Conservation (phyloP, 164 flowering plant genomes). For the Chimonanthus salicifolius region DNA sequence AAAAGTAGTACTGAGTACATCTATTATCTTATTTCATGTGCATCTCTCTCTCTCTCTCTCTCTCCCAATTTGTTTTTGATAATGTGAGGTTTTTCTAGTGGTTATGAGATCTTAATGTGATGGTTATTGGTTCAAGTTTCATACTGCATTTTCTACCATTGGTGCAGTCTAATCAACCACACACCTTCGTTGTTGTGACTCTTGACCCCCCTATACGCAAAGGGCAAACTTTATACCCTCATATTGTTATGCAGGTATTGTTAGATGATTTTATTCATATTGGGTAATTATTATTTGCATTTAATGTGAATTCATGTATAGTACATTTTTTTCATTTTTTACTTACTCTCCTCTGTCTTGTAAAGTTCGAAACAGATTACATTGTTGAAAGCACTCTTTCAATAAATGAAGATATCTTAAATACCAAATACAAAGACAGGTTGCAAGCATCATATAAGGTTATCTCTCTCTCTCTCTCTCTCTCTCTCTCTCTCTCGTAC, state of each 20-base stretch:
- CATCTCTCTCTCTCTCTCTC: not conserved
- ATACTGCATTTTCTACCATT: constrained; percentile 8
- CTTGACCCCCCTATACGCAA: constrained; percentile 98
- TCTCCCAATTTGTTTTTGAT: not conserved
- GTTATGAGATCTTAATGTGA: not conserved
- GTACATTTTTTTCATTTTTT: not conserved
- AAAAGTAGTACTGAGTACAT: not conserved
- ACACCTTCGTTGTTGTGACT: constrained; percentile 84
- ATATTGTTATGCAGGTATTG: constrained; percentile 91
- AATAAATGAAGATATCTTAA: constrained; percentile 63
- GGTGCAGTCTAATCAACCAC: constrained; percentile 86
- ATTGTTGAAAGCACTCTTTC: constrained; percentile 61
- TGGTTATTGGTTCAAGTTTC: not conserved
- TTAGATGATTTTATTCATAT: not conserved
- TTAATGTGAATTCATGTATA: too few species aligned
- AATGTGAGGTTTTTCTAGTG: not conserved
- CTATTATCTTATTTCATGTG: not conserved
- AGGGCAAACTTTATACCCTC: constrained; percentile 97
- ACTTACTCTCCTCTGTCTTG: constrained; percentile 1
- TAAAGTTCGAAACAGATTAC: constrained; percentile 87
- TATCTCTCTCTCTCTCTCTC: not conserved
- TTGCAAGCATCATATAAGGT: constrained; percentile 83
- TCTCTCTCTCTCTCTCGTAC: too few species aligned
- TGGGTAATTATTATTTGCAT: not conserved
- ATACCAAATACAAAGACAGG: constrained; percentile 82